These are phyloP conservation scores for Hymenotorrendiella dingleyae DNA, from an alignment of 2,329 filamentous ascomycete genomes.

Conservation along the genomic window DNA sequence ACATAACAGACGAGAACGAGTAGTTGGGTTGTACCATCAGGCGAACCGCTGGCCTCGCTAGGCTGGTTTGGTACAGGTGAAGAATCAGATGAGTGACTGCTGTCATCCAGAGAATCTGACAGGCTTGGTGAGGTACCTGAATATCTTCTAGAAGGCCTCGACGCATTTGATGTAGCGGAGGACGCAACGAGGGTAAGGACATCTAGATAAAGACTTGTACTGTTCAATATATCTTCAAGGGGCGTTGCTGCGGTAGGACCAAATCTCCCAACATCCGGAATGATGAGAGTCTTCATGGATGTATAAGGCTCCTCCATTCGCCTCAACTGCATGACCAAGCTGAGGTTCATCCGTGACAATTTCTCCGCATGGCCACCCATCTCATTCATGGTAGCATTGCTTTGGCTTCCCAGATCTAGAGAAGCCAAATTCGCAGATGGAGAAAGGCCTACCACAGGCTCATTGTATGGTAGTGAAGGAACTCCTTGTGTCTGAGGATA, in stretches of 20 bases:
- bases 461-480: neutral
- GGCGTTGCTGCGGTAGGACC: neutral
- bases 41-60: neutral
- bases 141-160: neutral
- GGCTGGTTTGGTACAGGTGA: neutral
- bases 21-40: neutral
- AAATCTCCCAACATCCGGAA: neutral
- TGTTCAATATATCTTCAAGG: neutral
- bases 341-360: neutral
- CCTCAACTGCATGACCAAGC: neutral
- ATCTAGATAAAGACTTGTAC: neutral
- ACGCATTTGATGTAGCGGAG: neutral
- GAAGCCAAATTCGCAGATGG: neutral
- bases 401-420: neutral
- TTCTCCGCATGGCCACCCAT: neutral
- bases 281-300: neutral
- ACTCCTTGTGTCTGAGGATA: neutral
- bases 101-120: neutral
- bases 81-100: neutral
- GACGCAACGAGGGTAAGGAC: neutral
- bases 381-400: neutral
- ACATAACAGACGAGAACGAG: slow-evolving; percentile 2
- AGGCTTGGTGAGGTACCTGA: neutral
- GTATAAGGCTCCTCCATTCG: neutral
- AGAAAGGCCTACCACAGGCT: neutral